Percentiles rank a stretch among this genome's conserved stretches.
Evolutionary conservation across 2,329 filamentous ascomycete species (phyloP).

Genomic region (Arachnomyces sp.): DNA sequence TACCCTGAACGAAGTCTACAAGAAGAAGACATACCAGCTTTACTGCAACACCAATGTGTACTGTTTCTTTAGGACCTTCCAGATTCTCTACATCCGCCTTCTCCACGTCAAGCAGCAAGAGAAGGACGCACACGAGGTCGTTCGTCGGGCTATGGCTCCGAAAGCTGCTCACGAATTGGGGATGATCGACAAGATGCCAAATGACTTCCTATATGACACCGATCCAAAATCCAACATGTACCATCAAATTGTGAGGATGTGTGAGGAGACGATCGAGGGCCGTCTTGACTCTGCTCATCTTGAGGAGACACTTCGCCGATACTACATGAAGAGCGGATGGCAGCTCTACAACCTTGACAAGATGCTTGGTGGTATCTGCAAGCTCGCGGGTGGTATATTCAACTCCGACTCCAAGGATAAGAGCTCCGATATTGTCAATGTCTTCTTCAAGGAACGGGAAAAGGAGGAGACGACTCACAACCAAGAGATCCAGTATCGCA

Average conservation of each 20-base stretch:
- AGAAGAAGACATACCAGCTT: slow-evolving; percentile 74
- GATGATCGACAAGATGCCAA: slow-evolving; percentile 68
- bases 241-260: slow-evolving; percentile 72
- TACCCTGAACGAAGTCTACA: slow-evolving; percentile 70
- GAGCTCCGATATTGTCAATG: slow-evolving; percentile 79
- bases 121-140: slow-evolving; percentile 63
- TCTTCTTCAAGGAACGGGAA: slow-evolving; percentile 75
- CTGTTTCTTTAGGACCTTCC: slow-evolving; percentile 89
- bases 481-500: slow-evolving; percentile 81
- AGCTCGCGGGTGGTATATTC: slow-evolving; percentile 75
- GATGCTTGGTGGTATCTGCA: slow-evolving; percentile 71
- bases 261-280: slow-evolving; percentile 76
- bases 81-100: slow-evolving; percentile 80
- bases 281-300: slow-evolving; percentile 76
- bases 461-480: slow-evolving; percentile 82
- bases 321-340: slow-evolving; percentile 86
- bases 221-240: slow-evolving; percentile 66
- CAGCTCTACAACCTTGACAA: slow-evolving; percentile 90
- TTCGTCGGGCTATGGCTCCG: slow-evolving; percentile 62
- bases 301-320: slow-evolving; percentile 84
- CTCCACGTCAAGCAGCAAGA: slow-evolving; percentile 75
- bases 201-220: slow-evolving; percentile 66
- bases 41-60: slow-evolving; percentile 89
- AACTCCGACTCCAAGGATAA: slow-evolving; percentile 86
- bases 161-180: slow-evolving; percentile 81